Evolutionary conservation across 1,284 basidiomycete species (phyloP), one percentile per base, ranked within the genome.

Genomic region (Hortiboletus rubellus): DNA sequence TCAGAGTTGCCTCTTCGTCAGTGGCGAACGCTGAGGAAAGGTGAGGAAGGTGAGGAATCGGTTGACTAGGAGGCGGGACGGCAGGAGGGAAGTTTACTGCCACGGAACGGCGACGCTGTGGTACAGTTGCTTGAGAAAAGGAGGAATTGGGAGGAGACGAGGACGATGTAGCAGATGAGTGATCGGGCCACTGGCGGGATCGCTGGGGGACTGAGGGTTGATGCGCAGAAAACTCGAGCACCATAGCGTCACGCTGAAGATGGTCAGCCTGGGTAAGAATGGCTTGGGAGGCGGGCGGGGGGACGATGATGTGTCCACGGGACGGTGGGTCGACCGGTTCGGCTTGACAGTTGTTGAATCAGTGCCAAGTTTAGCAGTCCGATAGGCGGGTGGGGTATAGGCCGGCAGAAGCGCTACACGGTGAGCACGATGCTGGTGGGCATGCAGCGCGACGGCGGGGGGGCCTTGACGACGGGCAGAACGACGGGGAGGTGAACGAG

Each of bases 51-150:
- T 76, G 84, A 45, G 87, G 87, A 59, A 90, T 89, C 52, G 87
- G 89, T 62, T 83, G 80, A 65, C 76, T 83, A n/a, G 88, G 88
- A 37, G 88, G 87, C n/a, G 88, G 87, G 3, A 75, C 84, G 38
- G 84, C 80, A 14, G 87, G 86, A 48, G 84, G 81, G 34, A 77
- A 75, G 64, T 82, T 78, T n/a, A 82, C 81, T 49, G 81, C 84
- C 48, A 84, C 82, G 27, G 87, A 89, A 63, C 87, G 85, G 59
- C 89, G 83, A 53, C 86, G 81, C 58, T 80, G 78, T 18, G 77
- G 57, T 53, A 70, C 60, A 8, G 71, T 45, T 42, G 63, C 63
- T 63, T 75, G 72, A 52, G 64, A 49, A 56, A 71, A 72, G 55
- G 74, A 73, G n/a, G 77, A 64, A 46, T 68, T 71, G 52, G 70